Evolutionary conservation across 257 asterid species (phyloP).

Genomic region (Solanum etuberosum): DNA sequence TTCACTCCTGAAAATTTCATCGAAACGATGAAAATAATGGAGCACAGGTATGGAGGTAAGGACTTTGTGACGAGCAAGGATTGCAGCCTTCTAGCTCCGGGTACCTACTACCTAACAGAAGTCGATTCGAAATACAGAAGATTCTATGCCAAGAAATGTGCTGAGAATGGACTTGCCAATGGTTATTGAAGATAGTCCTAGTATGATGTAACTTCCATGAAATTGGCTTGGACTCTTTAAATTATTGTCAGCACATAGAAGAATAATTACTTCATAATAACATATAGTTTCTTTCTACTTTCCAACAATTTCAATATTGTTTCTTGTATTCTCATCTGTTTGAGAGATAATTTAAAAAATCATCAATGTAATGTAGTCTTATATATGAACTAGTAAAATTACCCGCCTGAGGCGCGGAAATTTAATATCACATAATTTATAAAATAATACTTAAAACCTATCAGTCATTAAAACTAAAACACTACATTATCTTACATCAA

Average conservation of each 20-base stretch:
- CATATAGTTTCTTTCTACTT: background rate
- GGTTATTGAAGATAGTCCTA: conserved; percentile 45
- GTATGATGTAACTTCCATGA: background rate
- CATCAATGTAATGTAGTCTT: background rate
- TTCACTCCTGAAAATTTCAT: conserved; percentile 75
- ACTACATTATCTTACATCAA: no score
- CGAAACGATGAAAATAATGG: conserved; percentile 81
- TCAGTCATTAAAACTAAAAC: no score
- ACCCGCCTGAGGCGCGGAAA: no score
- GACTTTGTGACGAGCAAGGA: conserved; percentile 80
- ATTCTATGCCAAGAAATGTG: conserved; percentile 64
- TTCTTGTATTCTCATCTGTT: background rate
- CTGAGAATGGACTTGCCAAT: conserved; percentile 52
- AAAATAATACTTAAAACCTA: no score
- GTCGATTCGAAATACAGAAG: conserved; percentile 91
- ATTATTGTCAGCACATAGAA: conserved; percentile 15
- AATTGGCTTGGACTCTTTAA: conserved; percentile 9
- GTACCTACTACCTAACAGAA: conserved; percentile 87
- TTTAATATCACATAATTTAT: no score
- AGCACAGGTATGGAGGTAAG: conserved; percentile 94
- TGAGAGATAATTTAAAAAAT: background rate
- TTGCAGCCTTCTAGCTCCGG: conserved; percentile 72
- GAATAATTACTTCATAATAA: background rate
- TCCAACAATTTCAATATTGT: background rate
- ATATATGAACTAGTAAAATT: no score